phyloP scores from a whole-genome alignment of 139 green algal genomes.

The Coccomyxa sp. region DNA sequence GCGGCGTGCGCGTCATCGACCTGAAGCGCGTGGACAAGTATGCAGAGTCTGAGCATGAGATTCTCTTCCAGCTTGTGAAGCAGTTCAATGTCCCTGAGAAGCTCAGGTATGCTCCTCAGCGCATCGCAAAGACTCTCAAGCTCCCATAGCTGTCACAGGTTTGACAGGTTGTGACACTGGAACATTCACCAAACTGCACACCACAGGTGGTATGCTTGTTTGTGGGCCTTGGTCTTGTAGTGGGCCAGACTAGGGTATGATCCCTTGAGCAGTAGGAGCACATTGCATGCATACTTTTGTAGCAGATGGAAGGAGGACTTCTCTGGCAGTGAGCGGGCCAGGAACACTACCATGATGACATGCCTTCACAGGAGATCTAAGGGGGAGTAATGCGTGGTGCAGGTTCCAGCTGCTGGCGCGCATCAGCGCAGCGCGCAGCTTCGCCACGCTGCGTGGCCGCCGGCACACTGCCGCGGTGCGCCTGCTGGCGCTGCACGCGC shows the following conservation, averaged over 20 bases:
- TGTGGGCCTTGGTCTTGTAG: too few species aligned
- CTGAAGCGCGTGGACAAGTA: constrained; percentile 40
- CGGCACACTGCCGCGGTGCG: constrained; percentile 51
- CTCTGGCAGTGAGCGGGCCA: too few species aligned
- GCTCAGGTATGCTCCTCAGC: constrained; percentile 62
- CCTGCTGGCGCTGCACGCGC: constrained; percentile 75
- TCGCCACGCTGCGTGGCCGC: constrained; percentile 52
- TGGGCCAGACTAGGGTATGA: too few species aligned
- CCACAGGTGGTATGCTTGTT: too few species aligned
- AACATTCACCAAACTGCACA: too few species aligned
- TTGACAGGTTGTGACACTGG: too few species aligned
- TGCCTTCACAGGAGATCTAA: not conserved
- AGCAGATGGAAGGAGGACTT: too few species aligned
- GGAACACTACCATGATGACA: too few species aligned
- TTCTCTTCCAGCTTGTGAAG: constrained; percentile 61
- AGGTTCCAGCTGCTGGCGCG: constrained; percentile 69
- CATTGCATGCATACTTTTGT: too few species aligned
- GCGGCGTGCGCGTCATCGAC: constrained; percentile 45
- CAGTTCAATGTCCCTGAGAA: constrained; percentile 53
- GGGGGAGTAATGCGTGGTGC: constrained; percentile 7
- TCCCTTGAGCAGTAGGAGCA: too few species aligned
- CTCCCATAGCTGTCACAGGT: too few species aligned
- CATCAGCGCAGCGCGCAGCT: constrained; percentile 51
- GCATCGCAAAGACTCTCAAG: too few species aligned
- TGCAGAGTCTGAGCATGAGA: constrained; percentile 42